phyloP scores from a whole-genome alignment of 1,139 yeast genomes.

The Geotrichum restrictum region DNA sequence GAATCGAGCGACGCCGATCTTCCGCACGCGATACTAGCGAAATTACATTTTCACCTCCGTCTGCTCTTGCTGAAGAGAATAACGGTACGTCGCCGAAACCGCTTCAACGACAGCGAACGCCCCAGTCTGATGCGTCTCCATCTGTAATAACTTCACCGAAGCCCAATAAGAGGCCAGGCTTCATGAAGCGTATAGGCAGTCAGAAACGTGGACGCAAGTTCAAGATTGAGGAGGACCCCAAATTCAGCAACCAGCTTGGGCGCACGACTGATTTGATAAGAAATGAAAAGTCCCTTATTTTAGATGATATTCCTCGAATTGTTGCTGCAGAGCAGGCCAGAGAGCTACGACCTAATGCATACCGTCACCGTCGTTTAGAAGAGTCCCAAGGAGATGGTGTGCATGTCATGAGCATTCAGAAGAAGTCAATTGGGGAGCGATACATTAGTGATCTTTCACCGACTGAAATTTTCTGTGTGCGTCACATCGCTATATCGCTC shows the following conservation, averaged over 20 bases:
- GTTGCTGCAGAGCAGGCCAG: constrained; percentile 97
- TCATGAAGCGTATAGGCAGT: constrained; percentile 17
- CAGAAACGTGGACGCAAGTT: constrained; percentile 18
- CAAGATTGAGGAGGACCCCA: constrained; percentile 3
- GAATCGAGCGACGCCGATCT: background rate
- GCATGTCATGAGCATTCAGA: constrained; percentile 24
- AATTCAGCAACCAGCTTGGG: constrained; percentile 30
- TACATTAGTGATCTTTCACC: constrained; percentile 70
- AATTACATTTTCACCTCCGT: background rate
- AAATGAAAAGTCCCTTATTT: constrained; percentile 79
- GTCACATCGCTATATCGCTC: constrained; percentile 67
- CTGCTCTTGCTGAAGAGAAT: background rate
- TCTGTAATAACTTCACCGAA: background rate
- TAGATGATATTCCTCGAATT: constrained; percentile 94
- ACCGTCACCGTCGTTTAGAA: constrained; percentile 24
- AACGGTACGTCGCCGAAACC: background rate
- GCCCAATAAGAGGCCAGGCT: constrained; percentile 13
- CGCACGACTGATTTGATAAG: constrained; percentile 67
- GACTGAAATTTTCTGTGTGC: constrained; percentile 57
- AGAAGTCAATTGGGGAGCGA: constrained; percentile 19
- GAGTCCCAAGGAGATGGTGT: constrained; percentile 25
- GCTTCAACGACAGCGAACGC: background rate
- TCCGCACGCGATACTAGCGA: background rate
- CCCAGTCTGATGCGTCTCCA: background rate
- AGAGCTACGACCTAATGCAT: constrained; percentile 47